phyloP scores from a whole-genome alignment of 1,284 basidiomycete genomes.

The Stygiomarasmius scandens region DNA sequence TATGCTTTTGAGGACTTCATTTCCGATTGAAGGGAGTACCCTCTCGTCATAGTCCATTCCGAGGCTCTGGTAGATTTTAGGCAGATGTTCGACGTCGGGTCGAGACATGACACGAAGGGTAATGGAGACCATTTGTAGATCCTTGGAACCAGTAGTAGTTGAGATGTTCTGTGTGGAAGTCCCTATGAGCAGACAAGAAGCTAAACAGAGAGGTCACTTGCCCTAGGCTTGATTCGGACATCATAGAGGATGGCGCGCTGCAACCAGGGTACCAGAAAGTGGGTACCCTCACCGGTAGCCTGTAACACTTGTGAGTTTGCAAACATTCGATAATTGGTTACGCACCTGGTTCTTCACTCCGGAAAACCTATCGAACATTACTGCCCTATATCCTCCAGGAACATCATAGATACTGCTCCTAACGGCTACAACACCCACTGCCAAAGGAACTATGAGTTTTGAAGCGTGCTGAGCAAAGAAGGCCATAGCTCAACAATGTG shows the following conservation, averaged over 20 bases:
- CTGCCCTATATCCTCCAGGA: slow-evolving; percentile 90
- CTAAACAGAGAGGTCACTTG: slow-evolving; percentile 37
- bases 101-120: slow-evolving; percentile 95
- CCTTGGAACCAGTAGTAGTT: slow-evolving; percentile 94
- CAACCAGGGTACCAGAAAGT: slow-evolving; percentile 95
- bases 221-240: slow-evolving; percentile 95
- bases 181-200: background rate
- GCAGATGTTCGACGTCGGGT: slow-evolving; percentile 86
- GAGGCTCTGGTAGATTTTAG: slow-evolving; percentile 94
- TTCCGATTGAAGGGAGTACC: slow-evolving; percentile 91
- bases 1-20: slow-evolving; percentile 97
- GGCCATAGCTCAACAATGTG: slow-evolving; percentile 8
- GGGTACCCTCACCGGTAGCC: slow-evolving; percentile 94
- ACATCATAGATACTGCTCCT: slow-evolving; percentile 92
- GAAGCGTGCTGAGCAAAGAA: slow-evolving; percentile 15
- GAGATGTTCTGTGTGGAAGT: slow-evolving; percentile 81
- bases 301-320: slow-evolving; percentile 29
- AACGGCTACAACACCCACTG: slow-evolving; percentile 63
- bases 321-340: background rate
- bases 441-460: slow-evolving; percentile 63
- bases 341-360: slow-evolving; percentile 84
- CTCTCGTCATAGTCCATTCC: slow-evolving; percentile 98
- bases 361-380: slow-evolving; percentile 98
- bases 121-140: slow-evolving; percentile 97
- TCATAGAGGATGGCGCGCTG: slow-evolving; percentile 97